A percentile compares a stretch with the other conserved stretches of the same genome.
These are phyloP conservation scores for Acer negundo DNA, from an alignment of 345 rosid species.

Conservation along the genomic window DNA sequence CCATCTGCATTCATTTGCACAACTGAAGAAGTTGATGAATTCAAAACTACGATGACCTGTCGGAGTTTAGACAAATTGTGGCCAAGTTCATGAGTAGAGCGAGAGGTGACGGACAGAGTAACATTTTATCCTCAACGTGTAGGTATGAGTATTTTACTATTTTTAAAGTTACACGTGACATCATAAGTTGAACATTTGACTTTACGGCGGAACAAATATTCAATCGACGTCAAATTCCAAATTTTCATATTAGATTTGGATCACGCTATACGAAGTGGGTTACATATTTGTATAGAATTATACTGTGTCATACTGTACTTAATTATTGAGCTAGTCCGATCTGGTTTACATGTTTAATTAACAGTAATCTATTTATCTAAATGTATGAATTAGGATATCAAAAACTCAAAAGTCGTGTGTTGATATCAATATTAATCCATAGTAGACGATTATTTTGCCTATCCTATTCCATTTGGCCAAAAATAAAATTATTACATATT, in stretches of 20 bases:
- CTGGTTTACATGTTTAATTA: no score
- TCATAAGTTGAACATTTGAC: no score
- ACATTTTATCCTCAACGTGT: slow-evolving; percentile 65
- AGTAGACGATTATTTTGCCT: not conserved
- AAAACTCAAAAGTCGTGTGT: no score
- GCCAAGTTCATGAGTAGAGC: slow-evolving; percentile 80
- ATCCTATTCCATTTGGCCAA: not conserved
- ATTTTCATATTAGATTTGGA: no score
- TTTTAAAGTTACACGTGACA: not conserved
- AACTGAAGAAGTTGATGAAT: slow-evolving; percentile 52
- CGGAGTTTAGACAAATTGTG: slow-evolving; percentile 68
- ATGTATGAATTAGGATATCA: no score
- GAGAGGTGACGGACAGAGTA: slow-evolving; percentile 49
- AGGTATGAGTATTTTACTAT: slow-evolving; percentile 44
- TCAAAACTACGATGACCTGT: slow-evolving; percentile 75
- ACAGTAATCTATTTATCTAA: no score
- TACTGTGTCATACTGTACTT: rapidly evolving
- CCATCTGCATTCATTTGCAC: slow-evolving; percentile 80
- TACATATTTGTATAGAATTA: no score
- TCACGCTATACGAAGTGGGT: no score
- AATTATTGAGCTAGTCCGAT: no score
- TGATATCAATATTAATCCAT: not conserved
- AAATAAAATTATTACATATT: no score
- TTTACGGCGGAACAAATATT: no score
- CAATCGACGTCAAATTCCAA: no score